Base-by-base conservation (phyloP, 164 flowering plant genomes). In the Aristolochia contorta region DNA sequence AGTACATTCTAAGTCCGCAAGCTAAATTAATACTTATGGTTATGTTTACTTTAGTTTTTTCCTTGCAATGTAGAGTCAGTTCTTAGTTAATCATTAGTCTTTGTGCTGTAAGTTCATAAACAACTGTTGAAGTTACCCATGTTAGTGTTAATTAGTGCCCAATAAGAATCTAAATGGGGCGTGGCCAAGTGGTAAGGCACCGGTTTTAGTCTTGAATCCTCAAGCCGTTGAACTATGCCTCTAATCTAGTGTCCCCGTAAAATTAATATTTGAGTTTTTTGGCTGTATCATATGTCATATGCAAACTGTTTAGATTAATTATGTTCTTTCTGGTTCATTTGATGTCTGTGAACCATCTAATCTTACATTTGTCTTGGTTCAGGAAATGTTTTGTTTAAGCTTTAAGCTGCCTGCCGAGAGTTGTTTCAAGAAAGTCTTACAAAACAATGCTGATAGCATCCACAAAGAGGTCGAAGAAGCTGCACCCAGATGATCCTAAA, bases 321-420 rank as follows among this genome's bases (percentile, higher is more conserved):
- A 24, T 13, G 12, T 45, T 43, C 27, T 16, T 25, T 16, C 20
- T 56, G 41, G 24, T 19, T 19, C 24, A 54, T 30, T 56, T 7
- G 3, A 3, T 32, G 7, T 7, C 56, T 21, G 18, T 56, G 46
- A 30, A 9, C 10, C 37, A 2, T n/a, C 43, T 16, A 30, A 10
- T 32, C 20, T 57, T 37, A 18, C 6, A n/a, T 8, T 49, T 57
- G 56, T 55, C 65, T 16, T 63, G 18, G 5, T 80, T 71, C 84
- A 94, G 99, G 93, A 83, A 25, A 94, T 94, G 99, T 83, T 68
- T 69, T 94, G 97, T 68, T 75, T 91, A 58, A 91, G 95, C 72
- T 90, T 91, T 71, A 73, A 80, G 77, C 78, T 94, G 67, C 90
- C 96, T 4, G 84, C 75, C 62, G 84, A 90, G 81, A 70, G 82